phyloP scores from a whole-genome alignment of 2,329 filamentous ascomycete genomes.

The Fusarium sp. region DNA sequence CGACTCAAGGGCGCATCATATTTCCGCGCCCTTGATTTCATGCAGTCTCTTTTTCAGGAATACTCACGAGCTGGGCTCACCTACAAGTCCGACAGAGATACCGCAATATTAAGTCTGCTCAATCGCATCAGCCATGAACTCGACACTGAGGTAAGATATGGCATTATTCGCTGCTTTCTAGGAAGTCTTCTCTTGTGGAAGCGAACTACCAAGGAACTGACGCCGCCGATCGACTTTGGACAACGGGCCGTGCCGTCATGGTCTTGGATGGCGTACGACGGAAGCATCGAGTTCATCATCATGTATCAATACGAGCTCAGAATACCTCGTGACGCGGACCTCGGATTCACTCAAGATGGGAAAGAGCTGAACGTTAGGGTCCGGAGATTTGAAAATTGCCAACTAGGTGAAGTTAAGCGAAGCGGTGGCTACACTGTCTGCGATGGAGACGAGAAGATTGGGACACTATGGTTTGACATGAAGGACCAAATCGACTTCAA shows the following conservation, averaged over 20 bases:
- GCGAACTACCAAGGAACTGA: neutral
- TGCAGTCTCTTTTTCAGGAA: neutral
- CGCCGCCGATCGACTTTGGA: neutral
- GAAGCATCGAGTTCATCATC: neutral
- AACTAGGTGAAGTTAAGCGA: neutral
- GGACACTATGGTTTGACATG: neutral
- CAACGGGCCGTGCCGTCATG: neutral
- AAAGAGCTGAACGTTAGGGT: neutral
- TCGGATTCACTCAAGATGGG: neutral
- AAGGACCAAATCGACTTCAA: neutral
- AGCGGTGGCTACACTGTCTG: neutral
- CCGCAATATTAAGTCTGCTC: neutral
- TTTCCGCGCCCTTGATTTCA: neutral
- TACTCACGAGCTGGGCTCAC: neutral
- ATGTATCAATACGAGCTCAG: neutral
- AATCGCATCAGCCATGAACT: neutral
- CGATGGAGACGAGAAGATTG: neutral
- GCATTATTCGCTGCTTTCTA: neutral
- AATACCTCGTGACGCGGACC: neutral
- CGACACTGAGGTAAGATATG: neutral
- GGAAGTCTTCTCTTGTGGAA: neutral
- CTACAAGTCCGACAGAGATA: neutral
- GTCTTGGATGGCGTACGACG: neutral
- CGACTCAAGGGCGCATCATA: neutral
- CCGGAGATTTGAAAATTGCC: neutral